Evolutionary conservation across 441 rosid species (phyloP).

Genomic region (Bruguiera hainesii): DNA sequence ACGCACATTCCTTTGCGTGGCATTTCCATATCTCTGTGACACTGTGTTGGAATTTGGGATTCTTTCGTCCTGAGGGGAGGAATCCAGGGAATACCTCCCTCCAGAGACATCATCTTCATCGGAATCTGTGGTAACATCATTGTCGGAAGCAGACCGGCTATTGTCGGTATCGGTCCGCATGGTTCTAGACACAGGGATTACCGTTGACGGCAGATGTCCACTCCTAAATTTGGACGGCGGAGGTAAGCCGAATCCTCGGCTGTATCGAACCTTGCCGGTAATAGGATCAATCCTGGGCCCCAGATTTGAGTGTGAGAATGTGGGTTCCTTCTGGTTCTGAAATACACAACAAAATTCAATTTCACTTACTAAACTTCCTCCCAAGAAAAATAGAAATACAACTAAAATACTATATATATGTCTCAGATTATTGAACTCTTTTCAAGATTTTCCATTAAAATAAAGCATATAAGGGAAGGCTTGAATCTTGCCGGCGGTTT

Average conservation of each 20-base stretch:
- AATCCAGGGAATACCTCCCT: constrained; percentile 69
- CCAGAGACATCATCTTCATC: constrained; percentile 65
- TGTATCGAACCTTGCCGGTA: constrained; percentile 24
- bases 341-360: no score
- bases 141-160: constrained; percentile 60
- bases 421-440: neutral
- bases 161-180: constrained; percentile 34
- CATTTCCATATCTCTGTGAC: constrained; percentile 32
- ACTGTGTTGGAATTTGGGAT: constrained; percentile 31
- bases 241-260: constrained; percentile 49
- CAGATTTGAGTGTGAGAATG: constrained; percentile 35
- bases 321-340: constrained; percentile 39
- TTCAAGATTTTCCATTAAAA: neutral
- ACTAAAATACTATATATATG: neutral
- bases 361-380: no score
- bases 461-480: neutral
- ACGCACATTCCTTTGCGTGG: constrained; percentile 26
- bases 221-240: constrained; percentile 64
- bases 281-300: constrained; percentile 42
- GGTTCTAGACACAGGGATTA: constrained; percentile 49
- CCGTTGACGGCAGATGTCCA: constrained; percentile 56
- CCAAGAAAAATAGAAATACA: neutral
- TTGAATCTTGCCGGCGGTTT: no score
- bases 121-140: constrained; percentile 58
- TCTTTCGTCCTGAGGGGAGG: constrained; percentile 68